Evolutionary conservation across 139 green algal genomes (phyloP).

Genomic region (Marvania coccoides): DNA sequence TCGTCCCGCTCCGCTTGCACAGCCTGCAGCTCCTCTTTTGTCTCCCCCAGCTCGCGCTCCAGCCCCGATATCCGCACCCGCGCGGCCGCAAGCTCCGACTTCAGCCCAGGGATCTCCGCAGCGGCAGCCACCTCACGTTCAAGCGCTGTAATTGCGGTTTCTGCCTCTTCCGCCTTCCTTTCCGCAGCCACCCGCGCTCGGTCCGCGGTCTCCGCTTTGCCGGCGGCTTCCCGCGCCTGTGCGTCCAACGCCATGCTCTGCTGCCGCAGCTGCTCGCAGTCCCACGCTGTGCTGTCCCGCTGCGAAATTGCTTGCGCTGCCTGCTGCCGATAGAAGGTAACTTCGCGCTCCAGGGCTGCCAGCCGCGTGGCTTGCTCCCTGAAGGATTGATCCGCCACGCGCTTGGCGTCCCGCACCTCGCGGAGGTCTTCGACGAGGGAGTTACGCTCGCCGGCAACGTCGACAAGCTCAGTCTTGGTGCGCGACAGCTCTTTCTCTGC

Average conservation of each 20-base stretch:
- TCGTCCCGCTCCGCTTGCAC: neutral
- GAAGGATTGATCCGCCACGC: neutral
- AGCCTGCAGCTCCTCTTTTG: neutral
- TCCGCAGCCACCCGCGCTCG: neutral
- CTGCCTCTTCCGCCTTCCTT: neutral
- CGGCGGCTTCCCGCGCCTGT: neutral
- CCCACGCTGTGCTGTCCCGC: neutral
- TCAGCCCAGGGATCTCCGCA: neutral
- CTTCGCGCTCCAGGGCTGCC: neutral
- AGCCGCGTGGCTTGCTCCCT: neutral
- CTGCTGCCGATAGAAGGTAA: slow-evolving; percentile 1
- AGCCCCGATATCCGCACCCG: neutral
- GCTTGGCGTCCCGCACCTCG: neutral
- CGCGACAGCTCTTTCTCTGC: slow-evolving; percentile 9
- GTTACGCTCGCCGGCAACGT: neutral
- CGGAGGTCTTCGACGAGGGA: neutral
- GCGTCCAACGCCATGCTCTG: neutral
- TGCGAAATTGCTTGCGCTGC: slow-evolving; percentile 2
- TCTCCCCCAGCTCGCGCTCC: neutral
- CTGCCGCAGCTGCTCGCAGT: neutral
- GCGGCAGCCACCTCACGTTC: neutral
- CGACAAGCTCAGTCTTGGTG: neutral
- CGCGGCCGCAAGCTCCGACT: neutral
- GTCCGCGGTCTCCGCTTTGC: neutral
- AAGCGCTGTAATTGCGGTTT: neutral